Evolutionary conservation across 768 basidiomycete species (phyloP).

Genomic region (Gloeostereum incarnatum): DNA sequence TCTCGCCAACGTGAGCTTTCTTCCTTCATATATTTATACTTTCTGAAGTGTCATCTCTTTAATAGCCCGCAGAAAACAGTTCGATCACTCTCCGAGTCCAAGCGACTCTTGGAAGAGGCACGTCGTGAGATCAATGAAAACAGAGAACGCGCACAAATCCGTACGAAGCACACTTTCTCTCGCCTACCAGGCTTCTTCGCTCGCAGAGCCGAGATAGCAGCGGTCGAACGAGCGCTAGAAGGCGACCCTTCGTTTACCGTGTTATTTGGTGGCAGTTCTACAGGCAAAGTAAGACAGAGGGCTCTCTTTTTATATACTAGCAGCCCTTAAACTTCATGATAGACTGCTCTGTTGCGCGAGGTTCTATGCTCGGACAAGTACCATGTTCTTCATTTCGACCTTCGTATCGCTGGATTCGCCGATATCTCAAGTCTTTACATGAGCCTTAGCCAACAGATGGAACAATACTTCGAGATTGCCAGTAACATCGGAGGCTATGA

Average conservation of each 20-base stretch:
- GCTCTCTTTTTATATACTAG: not conserved
- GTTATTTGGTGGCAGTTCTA: conserved; percentile 72
- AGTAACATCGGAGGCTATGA: conserved; percentile 52
- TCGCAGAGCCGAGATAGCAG: conserved; percentile 55
- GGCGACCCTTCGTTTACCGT: conserved; percentile 74
- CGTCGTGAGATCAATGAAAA: conserved; percentile 65
- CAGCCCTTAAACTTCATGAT: conserved; percentile 2
- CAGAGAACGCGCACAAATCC: conserved; percentile 54
- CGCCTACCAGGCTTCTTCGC: conserved; percentile 68
- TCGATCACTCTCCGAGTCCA: conserved; percentile 72
- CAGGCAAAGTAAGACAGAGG: conserved; percentile 52
- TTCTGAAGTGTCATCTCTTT: conserved; percentile 7
- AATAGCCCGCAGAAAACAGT: conserved; percentile 71
- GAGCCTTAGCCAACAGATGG: conserved; percentile 75
- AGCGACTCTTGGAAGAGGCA: conserved; percentile 67
- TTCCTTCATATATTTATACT: conserved; percentile 3
- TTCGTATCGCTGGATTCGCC: conserved; percentile 78
- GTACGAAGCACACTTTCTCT: conserved; percentile 70
- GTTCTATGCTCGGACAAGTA: conserved; percentile 60
- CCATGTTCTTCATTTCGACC: conserved; percentile 78
- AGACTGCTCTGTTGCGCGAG: conserved; percentile 76
- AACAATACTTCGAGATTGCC: conserved; percentile 68
- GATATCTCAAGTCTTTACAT: conserved; percentile 71
- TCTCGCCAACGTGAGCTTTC: conserved; percentile 53
- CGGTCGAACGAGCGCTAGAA: conserved; percentile 56